Evolutionary conservation across 176 grass and related monocot genomes (phyloP), one percentile per base, ranked within the genome.

Genomic region (Oryza longistaminata): DNA sequence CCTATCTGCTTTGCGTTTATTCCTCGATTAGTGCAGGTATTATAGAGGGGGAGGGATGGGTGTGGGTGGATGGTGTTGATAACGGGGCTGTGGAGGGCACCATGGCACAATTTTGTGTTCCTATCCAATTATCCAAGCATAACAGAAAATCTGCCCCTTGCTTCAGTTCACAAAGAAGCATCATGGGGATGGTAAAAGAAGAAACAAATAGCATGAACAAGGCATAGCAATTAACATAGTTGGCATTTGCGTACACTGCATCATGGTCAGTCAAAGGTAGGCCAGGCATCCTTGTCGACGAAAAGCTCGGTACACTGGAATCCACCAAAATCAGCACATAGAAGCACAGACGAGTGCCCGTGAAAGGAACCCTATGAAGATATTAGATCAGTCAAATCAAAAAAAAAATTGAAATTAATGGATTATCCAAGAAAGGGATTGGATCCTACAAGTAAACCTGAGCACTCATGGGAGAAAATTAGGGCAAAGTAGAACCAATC

Each of bases 241-340:
- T 15, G 21, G 22, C 40, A 81, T 71, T 14, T 35, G 34, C 82
- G 58, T 94, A 94, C 92, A 6, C 90, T 71, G 88, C 26, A 65
- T 79, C 92, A 69, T 85, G 77, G 40, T 89, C 66, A 64, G 86
- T 70, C 74, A 94, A 83, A 83, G 84, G 78, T 82, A 92, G 83
- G 70, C 81, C 89, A 67, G 90, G 89, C 95, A 97, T 97, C 87
- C 77, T 85, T 43, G 60, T 66, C 16, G 64, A 81, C 2, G 24
- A 89, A 37, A n/a, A 70, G 29, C 50, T 70, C 3, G 7, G 40
- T 75, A 81, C 64, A 64, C 71, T 50, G 65, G 49, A 69, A 6
- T 52, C 76, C 48, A 49, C 82, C 70, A 2, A 74, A 84, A 81
- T 85, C 26, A 77, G 66, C 73, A 67, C 6, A 9, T 6, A 40